Evolutionary conservation across 352 stramenopile genomes (phyloP).

Genomic region (Globisporangium uncinulatum): DNA sequence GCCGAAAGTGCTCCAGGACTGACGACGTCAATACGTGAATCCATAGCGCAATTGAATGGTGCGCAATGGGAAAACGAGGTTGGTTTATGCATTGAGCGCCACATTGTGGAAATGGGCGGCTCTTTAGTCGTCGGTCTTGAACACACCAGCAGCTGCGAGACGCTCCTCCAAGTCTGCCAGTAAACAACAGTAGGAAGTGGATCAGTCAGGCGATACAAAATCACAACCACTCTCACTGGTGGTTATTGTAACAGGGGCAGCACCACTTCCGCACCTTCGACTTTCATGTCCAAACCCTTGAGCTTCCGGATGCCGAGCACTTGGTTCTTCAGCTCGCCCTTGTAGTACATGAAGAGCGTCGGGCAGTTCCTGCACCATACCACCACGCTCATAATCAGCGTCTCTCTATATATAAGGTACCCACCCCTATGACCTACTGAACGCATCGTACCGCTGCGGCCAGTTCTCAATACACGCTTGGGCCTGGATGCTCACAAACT

Average conservation of each 20-base stretch:
- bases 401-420: too few relatives aligned
- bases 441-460: constrained; percentile 65
- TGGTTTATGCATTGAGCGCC: too few relatives aligned
- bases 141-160: constrained; percentile 72
- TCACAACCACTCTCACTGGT: too few relatives aligned
- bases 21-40: too few relatives aligned
- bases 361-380: constrained; percentile 69
- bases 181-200: neutral
- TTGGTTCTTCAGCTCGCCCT: constrained; percentile 86
- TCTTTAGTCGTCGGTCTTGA: constrained; percentile 29
- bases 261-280: constrained; percentile 78
- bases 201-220: neutral
- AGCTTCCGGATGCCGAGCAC: constrained; percentile 86
- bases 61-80: too few relatives aligned
- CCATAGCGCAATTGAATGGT: too few relatives aligned
- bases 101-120: constrained; percentile 3
- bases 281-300: constrained; percentile 82
- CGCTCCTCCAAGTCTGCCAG: constrained; percentile 81
- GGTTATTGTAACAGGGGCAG: too few relatives aligned
- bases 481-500: constrained; percentile 92
- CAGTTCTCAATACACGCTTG: constrained; percentile 91
- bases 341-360: constrained; percentile 92
- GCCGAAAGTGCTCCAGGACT: constrained; percentile 82
- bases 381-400: neutral
- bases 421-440: too few relatives aligned